Conservation (phyloP, 225 moss, liverwort and hornwort genomes). For the Physcomitrellopsis africana region DNA sequence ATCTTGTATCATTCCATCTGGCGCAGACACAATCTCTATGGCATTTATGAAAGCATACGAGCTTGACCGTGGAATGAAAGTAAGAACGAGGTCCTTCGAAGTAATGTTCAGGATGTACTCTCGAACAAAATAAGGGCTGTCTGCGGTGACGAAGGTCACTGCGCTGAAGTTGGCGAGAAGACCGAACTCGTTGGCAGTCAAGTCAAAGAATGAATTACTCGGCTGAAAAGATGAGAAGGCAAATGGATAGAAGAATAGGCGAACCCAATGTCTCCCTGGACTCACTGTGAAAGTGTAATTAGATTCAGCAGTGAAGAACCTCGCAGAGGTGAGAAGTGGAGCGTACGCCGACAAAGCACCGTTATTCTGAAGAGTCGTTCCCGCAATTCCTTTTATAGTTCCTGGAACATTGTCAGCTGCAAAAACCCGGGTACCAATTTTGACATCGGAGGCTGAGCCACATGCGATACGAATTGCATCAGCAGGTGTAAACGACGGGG, state of each 20-base stretch:
- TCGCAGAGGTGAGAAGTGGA: slow-evolving; percentile 55
- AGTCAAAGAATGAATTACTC: slow-evolving; percentile 59
- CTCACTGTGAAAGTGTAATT: slow-evolving; percentile 69
- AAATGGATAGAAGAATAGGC: slow-evolving; percentile 84
- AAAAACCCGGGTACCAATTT: slow-evolving; percentile 35
- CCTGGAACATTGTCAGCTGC: slow-evolving; percentile 50
- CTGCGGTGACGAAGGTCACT: slow-evolving; percentile 19
- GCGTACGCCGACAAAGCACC: slow-evolving; percentile 42
- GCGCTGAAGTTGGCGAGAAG: slow-evolving; percentile 71
- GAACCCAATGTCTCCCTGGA: slow-evolving; percentile 70
- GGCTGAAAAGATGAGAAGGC: slow-evolving; percentile 60
- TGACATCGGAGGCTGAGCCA: slow-evolving; percentile 54
- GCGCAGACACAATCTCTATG: slow-evolving; percentile 73
- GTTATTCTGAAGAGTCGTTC: slow-evolving; percentile 45
- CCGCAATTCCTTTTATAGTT: slow-evolving; percentile 51
- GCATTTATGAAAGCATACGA: slow-evolving; percentile 84
- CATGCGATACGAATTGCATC: slow-evolving; percentile 57
- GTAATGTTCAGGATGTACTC: slow-evolving; percentile 68
- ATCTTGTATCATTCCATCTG: slow-evolving; percentile 36
- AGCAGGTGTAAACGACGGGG: slow-evolving; percentile 26
- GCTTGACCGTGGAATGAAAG: slow-evolving; percentile 51
- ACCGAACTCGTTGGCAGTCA: slow-evolving; percentile 59
- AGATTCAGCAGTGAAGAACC: slow-evolving; percentile 60
- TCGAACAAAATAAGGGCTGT: slow-evolving; percentile 35
- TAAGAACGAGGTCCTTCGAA: slow-evolving; percentile 43